Percentiles rank a stretch among this genome's conserved stretches.
These are phyloP conservation scores for Penicillium alfredii DNA, from an alignment of 495 filamentous ascomycete species.

Conservation along the genomic window DNA sequence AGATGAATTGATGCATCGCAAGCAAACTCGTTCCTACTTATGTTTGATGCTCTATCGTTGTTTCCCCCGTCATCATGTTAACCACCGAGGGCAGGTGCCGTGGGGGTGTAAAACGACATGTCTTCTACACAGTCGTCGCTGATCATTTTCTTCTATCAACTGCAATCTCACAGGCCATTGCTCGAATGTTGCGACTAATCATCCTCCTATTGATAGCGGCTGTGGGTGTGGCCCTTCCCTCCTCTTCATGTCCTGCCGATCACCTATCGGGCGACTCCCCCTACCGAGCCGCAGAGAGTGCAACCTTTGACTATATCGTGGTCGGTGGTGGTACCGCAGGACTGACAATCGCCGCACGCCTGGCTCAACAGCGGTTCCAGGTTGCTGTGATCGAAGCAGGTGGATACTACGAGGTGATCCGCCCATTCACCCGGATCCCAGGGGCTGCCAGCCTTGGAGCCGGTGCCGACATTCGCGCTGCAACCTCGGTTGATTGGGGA, in stretches of 20 bases:
- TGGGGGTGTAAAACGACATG: too few relatives aligned
- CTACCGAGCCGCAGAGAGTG: background rate
- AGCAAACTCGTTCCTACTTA: background rate
- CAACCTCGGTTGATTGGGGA: constrained; percentile 45
- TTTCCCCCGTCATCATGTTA: background rate
- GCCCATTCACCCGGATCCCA: constrained; percentile 42
- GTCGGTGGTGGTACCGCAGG: constrained; percentile 51
- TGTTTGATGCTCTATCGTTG: background rate
- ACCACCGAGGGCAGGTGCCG: too few relatives aligned
- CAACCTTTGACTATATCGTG: constrained; percentile 45
- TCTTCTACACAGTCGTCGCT: too few relatives aligned
- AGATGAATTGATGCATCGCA: too few relatives aligned
- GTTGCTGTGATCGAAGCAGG: constrained; percentile 56
- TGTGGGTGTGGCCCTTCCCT: too few relatives aligned
- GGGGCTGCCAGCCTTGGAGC: constrained; percentile 26
- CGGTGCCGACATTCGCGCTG: constrained; percentile 25
- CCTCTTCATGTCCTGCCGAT: too few relatives aligned
- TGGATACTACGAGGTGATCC: constrained; percentile 46
- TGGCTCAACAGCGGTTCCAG: constrained; percentile 30
- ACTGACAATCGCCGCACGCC: constrained; percentile 38
- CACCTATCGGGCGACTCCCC: too few relatives aligned
- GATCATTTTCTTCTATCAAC: too few relatives aligned
- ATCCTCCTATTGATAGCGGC: too few relatives aligned
- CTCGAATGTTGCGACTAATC: too few relatives aligned
- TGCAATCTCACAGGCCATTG: too few relatives aligned